phyloP scores from a whole-genome alignment of 495 filamentous ascomycete species.

The Lindgomyces ingoldianus region DNA sequence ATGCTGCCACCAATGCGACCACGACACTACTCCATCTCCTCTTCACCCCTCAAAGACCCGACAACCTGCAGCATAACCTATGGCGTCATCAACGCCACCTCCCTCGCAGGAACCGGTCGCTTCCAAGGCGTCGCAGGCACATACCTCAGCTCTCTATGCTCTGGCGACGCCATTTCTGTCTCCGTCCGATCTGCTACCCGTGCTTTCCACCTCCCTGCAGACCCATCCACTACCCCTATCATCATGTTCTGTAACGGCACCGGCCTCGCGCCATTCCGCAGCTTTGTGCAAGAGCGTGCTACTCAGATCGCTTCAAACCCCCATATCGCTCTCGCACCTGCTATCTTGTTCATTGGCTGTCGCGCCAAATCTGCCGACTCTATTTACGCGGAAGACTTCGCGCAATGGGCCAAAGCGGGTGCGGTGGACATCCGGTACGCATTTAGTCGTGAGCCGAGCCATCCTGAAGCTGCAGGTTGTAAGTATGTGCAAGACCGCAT shows the following conservation, averaged over 20 bases:
- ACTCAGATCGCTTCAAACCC: conserved; percentile 53
- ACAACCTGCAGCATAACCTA: conserved; percentile 63
- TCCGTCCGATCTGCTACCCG: conserved; percentile 54
- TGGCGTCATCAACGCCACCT: conserved; percentile 58
- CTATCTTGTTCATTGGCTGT: conserved; percentile 67
- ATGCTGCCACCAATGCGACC: conserved; percentile 73
- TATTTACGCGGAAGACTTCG: conserved; percentile 62
- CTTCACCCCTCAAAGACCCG: conserved; percentile 62
- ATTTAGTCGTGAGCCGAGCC: conserved; percentile 47
- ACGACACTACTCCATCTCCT: conserved; percentile 75
- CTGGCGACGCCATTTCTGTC: conserved; percentile 62
- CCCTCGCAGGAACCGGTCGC: conserved; percentile 44
- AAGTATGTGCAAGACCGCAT: conserved; percentile 68
- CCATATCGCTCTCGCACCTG: conserved; percentile 53
- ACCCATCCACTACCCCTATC: conserved; percentile 60
- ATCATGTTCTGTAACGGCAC: conserved; percentile 62
- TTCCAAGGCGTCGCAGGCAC: conserved; percentile 57
- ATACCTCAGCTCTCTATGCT: conserved; percentile 57
- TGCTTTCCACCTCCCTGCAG: conserved; percentile 64
- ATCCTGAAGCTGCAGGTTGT: conserved; percentile 44
- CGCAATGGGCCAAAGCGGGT: conserved; percentile 57
- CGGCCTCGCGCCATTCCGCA: conserved; percentile 69
- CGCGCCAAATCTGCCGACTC: conserved; percentile 59
- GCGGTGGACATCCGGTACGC: conserved; percentile 61
- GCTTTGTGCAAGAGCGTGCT: conserved; percentile 69